A percentile compares a stretch with the other conserved stretches of the same genome.
Evolutionary conservation across 768 basidiomycete genomes (phyloP).

Genomic region (Tricholomella constricta): DNA sequence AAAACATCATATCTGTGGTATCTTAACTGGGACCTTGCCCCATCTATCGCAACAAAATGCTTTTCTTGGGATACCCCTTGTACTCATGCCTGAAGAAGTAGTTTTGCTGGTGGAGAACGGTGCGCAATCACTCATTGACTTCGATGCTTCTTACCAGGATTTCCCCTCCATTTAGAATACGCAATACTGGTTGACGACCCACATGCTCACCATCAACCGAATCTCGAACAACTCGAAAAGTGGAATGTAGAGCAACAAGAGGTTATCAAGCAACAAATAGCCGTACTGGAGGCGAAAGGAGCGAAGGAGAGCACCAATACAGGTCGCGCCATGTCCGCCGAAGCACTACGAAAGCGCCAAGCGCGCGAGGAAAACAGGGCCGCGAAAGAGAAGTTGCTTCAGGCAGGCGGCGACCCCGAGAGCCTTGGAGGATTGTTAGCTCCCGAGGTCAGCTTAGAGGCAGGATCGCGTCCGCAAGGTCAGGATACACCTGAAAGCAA

Average conservation of each 20-base stretch:
- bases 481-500: constrained; percentile 7
- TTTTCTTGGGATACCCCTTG: constrained; percentile 90
- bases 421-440: constrained; percentile 3
- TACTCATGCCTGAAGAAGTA: constrained; percentile 90
- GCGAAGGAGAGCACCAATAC: constrained; percentile 43
- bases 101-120: constrained; percentile 85
- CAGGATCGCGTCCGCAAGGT: background rate
- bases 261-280: constrained; percentile 48
- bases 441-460: background rate
- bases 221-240: constrained; percentile 42
- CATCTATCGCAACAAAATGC: constrained; percentile 96
- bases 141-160: constrained; percentile 9
- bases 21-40: constrained; percentile 88
- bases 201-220: constrained; percentile 54
- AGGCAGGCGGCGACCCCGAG: constrained; percentile 8
- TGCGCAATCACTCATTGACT: constrained; percentile 29
- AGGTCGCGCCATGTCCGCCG: constrained; percentile 53
- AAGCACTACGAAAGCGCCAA: constrained; percentile 70
- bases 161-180: constrained; percentile 49
- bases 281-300: constrained; percentile 49
- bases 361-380: constrained; percentile 57
- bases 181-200: constrained; percentile 79
- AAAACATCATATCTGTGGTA: constrained; percentile 80
- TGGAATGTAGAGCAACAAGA: constrained; percentile 58
- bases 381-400: constrained; percentile 22